phyloP scores from a whole-genome alignment of 2,329 filamentous ascomycete genomes.

The Verticillium alfalfae region DNA sequence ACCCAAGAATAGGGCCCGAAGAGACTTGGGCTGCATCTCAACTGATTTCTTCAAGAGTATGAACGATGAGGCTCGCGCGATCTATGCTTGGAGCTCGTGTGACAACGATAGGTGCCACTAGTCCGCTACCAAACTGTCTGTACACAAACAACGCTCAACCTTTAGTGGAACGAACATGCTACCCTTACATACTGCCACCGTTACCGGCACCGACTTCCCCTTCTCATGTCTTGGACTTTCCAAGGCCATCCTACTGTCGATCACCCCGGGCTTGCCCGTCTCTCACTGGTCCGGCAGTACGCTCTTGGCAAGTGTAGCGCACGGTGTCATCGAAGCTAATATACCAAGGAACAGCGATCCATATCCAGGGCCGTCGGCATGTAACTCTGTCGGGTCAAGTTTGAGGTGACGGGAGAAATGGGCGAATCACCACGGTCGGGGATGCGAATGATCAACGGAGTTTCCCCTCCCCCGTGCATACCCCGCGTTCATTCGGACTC shows the following conservation, averaged over 20 bases:
- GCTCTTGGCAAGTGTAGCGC: background rate
- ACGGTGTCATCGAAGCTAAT: background rate
- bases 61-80: background rate
- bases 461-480: background rate
- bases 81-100: background rate
- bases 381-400: background rate
- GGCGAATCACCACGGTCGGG: background rate
- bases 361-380: background rate
- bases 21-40: slow-evolving; percentile 6
- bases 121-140: too few species aligned
- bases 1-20: slow-evolving; percentile 4
- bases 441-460: background rate
- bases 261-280: background rate
- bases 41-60: background rate
- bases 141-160: background rate
- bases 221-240: background rate
- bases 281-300: background rate
- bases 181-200: background rate
- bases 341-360: background rate
- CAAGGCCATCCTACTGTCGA: background rate
- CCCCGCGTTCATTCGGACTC: background rate
- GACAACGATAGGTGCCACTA: too few species aligned
- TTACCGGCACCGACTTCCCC: background rate
- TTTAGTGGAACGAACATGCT: background rate
- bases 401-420: background rate